Evolutionary conservation across 495 filamentous ascomycete genomes (phyloP).

Genomic region (Aspergillus affinis): DNA sequence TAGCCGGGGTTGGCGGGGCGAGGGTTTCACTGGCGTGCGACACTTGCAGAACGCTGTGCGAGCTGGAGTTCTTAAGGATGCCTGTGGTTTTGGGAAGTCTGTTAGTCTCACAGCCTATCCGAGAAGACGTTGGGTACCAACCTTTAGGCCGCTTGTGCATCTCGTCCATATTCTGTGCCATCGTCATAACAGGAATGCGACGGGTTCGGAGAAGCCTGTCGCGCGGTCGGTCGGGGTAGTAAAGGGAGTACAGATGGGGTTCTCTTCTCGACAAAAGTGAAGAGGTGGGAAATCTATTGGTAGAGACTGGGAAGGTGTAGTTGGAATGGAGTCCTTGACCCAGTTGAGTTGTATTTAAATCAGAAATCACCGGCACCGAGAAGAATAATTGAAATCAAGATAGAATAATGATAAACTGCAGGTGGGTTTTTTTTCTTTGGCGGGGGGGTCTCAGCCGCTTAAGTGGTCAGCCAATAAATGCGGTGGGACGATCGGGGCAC

Average conservation of each 20-base stretch:
- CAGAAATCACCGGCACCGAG: neutral
- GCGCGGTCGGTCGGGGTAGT: neutral
- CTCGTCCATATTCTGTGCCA: constrained; percentile 38
- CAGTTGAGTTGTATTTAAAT: neutral
- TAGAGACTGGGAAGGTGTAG: neutral
- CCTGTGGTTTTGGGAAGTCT: constrained; percentile 48
- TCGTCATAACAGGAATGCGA: constrained; percentile 11
- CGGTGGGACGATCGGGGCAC: constrained; percentile 6
- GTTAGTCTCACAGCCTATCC: constrained; percentile 6
- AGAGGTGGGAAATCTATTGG: neutral
- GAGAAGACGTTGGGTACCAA: constrained; percentile 35
- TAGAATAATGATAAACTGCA: neutral
- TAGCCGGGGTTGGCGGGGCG: constrained; percentile 28
- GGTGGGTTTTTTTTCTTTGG: constrained; percentile 1
- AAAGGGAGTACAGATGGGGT: neutral
- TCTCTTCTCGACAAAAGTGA: neutral
- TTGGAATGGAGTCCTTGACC: neutral
- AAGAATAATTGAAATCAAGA: neutral
- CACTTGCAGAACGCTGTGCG: constrained; percentile 44
- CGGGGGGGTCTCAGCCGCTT: constrained; percentile 13
- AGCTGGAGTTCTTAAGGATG: constrained; percentile 87
- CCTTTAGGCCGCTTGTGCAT: constrained; percentile 72
- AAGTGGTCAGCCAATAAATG: constrained; percentile 11
- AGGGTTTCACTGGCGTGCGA: constrained; percentile 25
- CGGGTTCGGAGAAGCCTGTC: neutral